Base-by-base conservation (phyloP, 2,329 filamentous ascomycete genomes). In the Torrubiella hemipterigena region DNA sequence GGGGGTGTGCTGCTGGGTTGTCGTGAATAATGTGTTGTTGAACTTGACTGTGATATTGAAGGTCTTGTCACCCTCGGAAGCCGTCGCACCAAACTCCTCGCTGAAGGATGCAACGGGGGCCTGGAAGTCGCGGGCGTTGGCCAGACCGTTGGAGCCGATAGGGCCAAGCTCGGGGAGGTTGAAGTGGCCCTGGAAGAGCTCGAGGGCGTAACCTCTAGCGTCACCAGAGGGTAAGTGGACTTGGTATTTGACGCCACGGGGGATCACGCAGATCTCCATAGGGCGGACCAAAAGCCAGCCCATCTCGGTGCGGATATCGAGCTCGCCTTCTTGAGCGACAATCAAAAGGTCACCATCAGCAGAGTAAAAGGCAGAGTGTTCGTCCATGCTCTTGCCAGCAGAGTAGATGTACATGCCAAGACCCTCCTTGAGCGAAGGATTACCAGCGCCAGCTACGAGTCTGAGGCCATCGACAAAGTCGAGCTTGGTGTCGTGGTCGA, bases 341-440 rank as follows among this genome's bases (percentile, higher is more conserved):
- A 85, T 74, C 35, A 84, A 53, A 41, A 81, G 70, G 50, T 85
- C 80, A n/a, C 80, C 80, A 47, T 85, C 80, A 1, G 82, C 77
- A 11, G 77, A 84, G 61, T 85, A 87, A 53, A 86, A 89, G 1
- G 81, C 81, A 38, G 76, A 64, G 27, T 70, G 67, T 11, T 61
- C 55, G 31, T 61, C 61, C 83, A 91, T 91, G 46, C 76, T 73
- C 48, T 71, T 75, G 19, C 79, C 80, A 1, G 77, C 80, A 2
- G 78, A 76, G 47, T 80, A 91, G 38, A 87, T 70, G 54, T 80
- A 76, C 29, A 87, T 82, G 11, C 79, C 82, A 19, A 87, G 46
- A 0, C 83, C 83, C 9, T 68, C 63, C 55, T 89, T 91, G 52
- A 79, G 67, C 1, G 76, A 77, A 0, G 81, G 77, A 44, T 86